phyloP scores from a whole-genome alignment of 306 rosid species.

The Vigna hirtella region DNA sequence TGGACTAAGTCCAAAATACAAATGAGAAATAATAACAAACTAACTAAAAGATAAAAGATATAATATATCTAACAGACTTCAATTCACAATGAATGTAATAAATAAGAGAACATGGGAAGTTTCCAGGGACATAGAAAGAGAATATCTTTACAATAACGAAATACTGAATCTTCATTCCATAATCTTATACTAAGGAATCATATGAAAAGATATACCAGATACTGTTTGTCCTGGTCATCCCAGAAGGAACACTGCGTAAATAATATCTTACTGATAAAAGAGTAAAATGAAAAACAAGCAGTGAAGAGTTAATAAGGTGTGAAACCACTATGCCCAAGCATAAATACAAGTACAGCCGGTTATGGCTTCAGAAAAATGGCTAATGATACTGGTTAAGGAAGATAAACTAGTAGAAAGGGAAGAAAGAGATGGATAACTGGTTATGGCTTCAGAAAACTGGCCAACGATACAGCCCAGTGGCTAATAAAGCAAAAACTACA shows the following conservation, averaged over 20 bases:
- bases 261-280: slow-evolving; percentile 4
- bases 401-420: too few species aligned
- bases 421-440: too few species aligned
- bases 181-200: not conserved
- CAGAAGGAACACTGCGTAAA: not conserved
- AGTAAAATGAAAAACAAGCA: slow-evolving; percentile 18
- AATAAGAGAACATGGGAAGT: slow-evolving; percentile 30
- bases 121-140: not conserved
- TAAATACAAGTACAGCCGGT: not conserved
- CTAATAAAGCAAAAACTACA: slow-evolving; percentile 27
- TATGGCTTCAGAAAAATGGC: too few species aligned
- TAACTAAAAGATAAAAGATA: too few species aligned
- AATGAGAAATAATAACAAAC: too few species aligned
- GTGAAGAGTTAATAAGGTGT: not conserved
- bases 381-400: too few species aligned
- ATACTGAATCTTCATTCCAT: not conserved
- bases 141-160: too few species aligned
- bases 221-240: not conserved
- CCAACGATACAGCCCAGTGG: too few species aligned
- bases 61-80: not conserved
- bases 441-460: too few species aligned
- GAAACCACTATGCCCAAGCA: not conserved
- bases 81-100: not conserved
- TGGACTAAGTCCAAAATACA: too few species aligned
- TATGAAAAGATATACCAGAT: not conserved